Evolutionary conservation across 208 protist species (phyloP), one percentile per base, ranked within the genome.

Genomic region (Histomonas meleagridis): DNA sequence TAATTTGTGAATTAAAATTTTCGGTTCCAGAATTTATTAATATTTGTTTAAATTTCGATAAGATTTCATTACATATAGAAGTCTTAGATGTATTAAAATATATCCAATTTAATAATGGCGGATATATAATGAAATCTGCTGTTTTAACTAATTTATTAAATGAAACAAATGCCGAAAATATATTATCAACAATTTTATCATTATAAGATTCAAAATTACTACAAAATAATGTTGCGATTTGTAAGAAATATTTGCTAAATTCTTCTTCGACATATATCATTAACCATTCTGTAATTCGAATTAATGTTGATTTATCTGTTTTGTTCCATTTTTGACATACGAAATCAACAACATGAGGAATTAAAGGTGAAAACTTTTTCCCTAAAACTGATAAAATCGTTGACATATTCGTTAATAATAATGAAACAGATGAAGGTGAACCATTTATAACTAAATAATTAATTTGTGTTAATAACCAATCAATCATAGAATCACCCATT

Each of bases 261-360:
- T 43, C 46, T 38, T 86, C 76, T 55, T 32, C 16, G 7, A 48
- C 43, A 55, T 46, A 51, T 0, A 51, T 51, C 7, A 86, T 46
- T 9, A 86, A 26, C 76, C 76, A 86, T 9, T 86, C 76, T 18
- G 76, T 55, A 23, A 86, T 86, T 32, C 76, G 4, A 0, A 86
- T 21, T 21, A 86, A n/a, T 16, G 32, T 26, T 18, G 16, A 32
- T 28, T 55, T 86, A 57, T 86, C 76, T 14, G 55, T 14, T 38
- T 32, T 55, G 7, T 12, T 57, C 76, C 76, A 86, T 86, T 51
- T 55, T 38, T 86, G 76, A 48, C 76, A 86, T 51, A 86, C 38
- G 55, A 86, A 86, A 55, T 86, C 76, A 38, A 86, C 43, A 57
- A 86, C 76, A 28, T 86, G 76, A 16, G 76, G 76, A 55, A 86